These are phyloP conservation scores for Fonsecaea monophora DNA, from an alignment of 2,329 filamentous ascomycete genomes.

Conservation along the genomic window DNA sequence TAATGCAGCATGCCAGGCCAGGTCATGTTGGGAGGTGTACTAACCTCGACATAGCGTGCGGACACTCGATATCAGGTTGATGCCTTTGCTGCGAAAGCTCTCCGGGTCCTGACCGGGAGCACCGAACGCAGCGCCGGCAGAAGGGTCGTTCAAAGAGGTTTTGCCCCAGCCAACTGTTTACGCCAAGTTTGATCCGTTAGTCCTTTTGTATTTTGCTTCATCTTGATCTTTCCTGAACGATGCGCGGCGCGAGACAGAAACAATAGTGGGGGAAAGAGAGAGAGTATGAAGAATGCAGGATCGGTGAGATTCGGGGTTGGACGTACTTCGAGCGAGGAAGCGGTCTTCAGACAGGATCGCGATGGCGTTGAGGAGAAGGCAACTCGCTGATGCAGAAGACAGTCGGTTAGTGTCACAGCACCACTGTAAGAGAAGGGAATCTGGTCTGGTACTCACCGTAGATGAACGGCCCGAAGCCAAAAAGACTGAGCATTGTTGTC, in stretches of 20 bases:
- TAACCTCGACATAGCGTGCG: constrained; percentile 29
- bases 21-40: constrained; percentile 17
- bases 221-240: not conserved
- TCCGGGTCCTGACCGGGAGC: constrained; percentile 68
- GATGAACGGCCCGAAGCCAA: constrained; percentile 42
- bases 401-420: constrained; percentile 13
- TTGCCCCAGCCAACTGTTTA: constrained; percentile 77
- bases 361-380: constrained; percentile 88
- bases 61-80: constrained; percentile 82
- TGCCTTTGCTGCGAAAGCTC: constrained; percentile 83
- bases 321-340: constrained; percentile 75
- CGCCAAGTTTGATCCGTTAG: constrained; percentile 25
- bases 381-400: constrained; percentile 40
- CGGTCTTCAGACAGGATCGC: constrained; percentile 94
- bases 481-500: constrained; percentile 41
- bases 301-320: not conserved
- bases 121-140: constrained; percentile 77
- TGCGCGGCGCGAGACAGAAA: constrained; percentile 15
- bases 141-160: constrained; percentile 43
- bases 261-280: not conserved
- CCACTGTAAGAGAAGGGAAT: not conserved
- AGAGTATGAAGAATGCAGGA: not conserved
- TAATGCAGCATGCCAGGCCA: not conserved
- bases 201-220: not conserved
- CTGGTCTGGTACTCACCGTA: constrained; percentile 36